These are phyloP conservation scores for Pleoardoris graminearum DNA, from an alignment of 2,329 filamentous ascomycete species.

Conservation along the genomic window DNA sequence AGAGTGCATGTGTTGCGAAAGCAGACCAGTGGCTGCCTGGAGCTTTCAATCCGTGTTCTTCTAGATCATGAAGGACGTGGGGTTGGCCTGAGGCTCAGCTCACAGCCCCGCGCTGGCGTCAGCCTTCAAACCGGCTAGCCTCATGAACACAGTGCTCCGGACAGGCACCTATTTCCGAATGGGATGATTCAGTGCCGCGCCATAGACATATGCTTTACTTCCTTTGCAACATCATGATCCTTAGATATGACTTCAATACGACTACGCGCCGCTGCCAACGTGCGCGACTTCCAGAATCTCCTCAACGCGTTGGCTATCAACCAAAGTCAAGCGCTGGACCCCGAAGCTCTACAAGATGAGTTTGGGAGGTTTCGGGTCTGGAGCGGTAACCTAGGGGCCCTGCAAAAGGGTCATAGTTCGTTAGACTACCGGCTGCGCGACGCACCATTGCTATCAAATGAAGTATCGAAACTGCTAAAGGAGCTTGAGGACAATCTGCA, in stretches of 20 bases:
- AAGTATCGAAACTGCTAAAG: constrained; percentile 38
- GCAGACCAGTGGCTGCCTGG: background rate
- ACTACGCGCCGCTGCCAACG: constrained; percentile 33
- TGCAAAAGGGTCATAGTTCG: constrained; percentile 44
- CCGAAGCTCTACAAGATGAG: constrained; percentile 40
- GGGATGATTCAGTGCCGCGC: background rate
- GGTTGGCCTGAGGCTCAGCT: background rate
- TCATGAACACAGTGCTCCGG: background rate
- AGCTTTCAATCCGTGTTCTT: background rate
- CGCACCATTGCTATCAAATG: constrained; percentile 38
- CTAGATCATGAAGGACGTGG: background rate
- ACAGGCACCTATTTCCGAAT: background rate
- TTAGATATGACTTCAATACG: constrained; percentile 28
- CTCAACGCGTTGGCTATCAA: constrained; percentile 20
- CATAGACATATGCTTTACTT: background rate
- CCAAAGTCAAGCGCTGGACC: constrained; percentile 27
- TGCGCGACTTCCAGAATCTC: constrained; percentile 36
- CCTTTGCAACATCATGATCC: background rate
- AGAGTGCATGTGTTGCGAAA: too few species aligned
- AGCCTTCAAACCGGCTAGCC: background rate
- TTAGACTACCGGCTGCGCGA: constrained; percentile 45
- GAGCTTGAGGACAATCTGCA: constrained; percentile 39
- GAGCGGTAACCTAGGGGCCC: constrained; percentile 41
- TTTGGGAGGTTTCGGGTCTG: constrained; percentile 44
- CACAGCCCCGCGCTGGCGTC: background rate